Evolutionary conservation across 257 asterid genomes (phyloP).

Genomic region (Datura wrightii): DNA sequence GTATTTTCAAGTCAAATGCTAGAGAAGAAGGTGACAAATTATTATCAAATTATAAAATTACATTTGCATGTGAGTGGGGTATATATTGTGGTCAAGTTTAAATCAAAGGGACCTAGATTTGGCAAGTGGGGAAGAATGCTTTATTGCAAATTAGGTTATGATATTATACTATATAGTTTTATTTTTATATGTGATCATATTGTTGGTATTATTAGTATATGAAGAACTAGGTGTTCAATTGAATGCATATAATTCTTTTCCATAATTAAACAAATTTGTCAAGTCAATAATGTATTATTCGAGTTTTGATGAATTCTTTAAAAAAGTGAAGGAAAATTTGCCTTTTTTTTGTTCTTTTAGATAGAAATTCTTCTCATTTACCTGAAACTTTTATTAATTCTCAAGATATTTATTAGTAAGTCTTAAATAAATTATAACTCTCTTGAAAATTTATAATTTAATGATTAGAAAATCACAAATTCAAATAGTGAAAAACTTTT

Average conservation of each 20-base stretch:
- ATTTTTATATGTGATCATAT: not conserved
- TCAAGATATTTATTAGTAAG: too few species aligned
- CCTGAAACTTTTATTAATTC: too few species aligned
- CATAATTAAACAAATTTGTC: not conserved
- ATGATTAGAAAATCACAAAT: too few species aligned
- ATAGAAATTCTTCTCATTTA: not conserved
- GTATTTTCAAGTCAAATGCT: slow-evolving; percentile 8
- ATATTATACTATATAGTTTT: not conserved
- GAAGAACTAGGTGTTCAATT: not conserved
- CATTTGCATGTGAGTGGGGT: slow-evolving; percentile 32
- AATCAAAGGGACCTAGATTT: slow-evolving; percentile 1
- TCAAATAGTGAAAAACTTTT: too few species aligned
- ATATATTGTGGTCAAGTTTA: not conserved
- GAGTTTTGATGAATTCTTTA: not conserved
- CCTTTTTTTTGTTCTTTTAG: not conserved
- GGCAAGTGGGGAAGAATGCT: not conserved
- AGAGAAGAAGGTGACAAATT: not conserved
- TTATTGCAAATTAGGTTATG: not conserved
- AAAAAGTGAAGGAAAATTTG: not conserved
- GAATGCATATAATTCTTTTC: not conserved
- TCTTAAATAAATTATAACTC: too few species aligned
- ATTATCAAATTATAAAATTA: not conserved
- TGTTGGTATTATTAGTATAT: not conserved
- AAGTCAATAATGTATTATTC: not conserved
- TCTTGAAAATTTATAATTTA: too few species aligned